Base-by-base conservation (phyloP, 2,329 filamentous ascomycete genomes). In the Trichoderma sp. region DNA sequence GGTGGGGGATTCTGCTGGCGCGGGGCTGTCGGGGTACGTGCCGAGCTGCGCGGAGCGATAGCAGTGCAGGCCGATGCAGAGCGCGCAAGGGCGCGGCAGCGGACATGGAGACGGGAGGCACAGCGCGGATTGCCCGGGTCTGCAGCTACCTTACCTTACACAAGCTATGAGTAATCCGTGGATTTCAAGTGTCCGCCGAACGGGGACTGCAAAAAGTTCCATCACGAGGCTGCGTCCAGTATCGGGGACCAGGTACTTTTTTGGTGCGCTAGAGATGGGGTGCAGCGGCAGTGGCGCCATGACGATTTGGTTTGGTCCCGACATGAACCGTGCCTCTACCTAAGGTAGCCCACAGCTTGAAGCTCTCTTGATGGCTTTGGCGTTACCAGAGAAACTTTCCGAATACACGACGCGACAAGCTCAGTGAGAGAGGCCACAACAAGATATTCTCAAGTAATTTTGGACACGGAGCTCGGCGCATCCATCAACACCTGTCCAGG, bases 1-100 rank as follows among this genome's bases (percentile, higher is more conserved):
- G 64, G 58, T 58, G 64, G 64, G 64, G 58, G 64, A 34, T 14
- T 30, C 2, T 24, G 21, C 28, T n/a, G 43, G 24, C 63, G 64
- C 58, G 64, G 64, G 58, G 64, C 54, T 56, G 7, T 48, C 14
- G 41, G 50, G 34, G 63, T 52, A 28, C 57, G 17, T 30, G 44
- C 34, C 34, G 34, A 39, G 34, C 34, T 19, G 56, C 28, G 19
- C 30, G 50, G 17, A 30, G 17, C 5, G 28, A 48, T 30, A 34
- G 44, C 50, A 45, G n/a, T 30, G 57, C 34, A 45, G 15, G 64
- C 64, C 59, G 60, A 63, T 30, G 19, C 26, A 63, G 12, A n/a
- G 59, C 50, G 19, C 50, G 60, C 48, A 63, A 28, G 3, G 15
- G 26, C 19, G 43, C 44, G 39, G 44, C n/a, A 57, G 24, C 43